Conservation (phyloP, 2,329 filamentous ascomycete species). For the Calonectria henricotiae region DNA sequence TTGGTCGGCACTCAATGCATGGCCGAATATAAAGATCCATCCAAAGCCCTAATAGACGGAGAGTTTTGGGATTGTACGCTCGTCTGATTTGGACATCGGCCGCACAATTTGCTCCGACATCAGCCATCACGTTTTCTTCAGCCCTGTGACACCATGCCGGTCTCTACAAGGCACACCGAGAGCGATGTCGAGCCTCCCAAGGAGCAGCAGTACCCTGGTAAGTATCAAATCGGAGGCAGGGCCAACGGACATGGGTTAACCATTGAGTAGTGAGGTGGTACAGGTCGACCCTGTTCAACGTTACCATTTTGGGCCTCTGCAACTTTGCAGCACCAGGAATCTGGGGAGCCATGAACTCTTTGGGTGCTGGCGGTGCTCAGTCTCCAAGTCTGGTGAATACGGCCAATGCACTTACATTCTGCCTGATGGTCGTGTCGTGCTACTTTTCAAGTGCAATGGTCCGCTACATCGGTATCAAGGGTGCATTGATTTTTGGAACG, state of each 20-base stretch:
- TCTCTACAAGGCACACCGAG: slow-evolving; percentile 45
- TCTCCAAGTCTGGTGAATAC: slow-evolving; percentile 79
- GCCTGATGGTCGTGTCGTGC: slow-evolving; percentile 81
- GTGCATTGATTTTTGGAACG: slow-evolving; percentile 80
- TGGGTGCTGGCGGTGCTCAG: slow-evolving; percentile 79
- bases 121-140: not conserved
- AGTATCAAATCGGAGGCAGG: not conserved
- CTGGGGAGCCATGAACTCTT: slow-evolving; percentile 82
- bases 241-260: slow-evolving; percentile 22
- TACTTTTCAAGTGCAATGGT: slow-evolving; percentile 77
- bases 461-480: slow-evolving; percentile 79
- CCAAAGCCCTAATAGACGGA: slow-evolving; percentile 22
- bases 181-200: slow-evolving; percentile 52
- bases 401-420: slow-evolving; percentile 81
- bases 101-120: not conserved
- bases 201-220: slow-evolving; percentile 55
- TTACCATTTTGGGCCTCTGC: slow-evolving; percentile 79
- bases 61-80: slow-evolving; percentile 21
- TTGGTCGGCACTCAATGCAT: not conserved
- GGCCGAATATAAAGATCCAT: slow-evolving; percentile 45
- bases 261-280: slow-evolving; percentile 76
- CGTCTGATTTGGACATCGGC: not conserved
- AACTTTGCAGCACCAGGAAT: slow-evolving; percentile 81
- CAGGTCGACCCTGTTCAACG: slow-evolving; percentile 81
- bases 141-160: slow-evolving; percentile 38